Conservation (phyloP, 1,139 yeast genomes). For the Arxiozyma bovina region DNA sequence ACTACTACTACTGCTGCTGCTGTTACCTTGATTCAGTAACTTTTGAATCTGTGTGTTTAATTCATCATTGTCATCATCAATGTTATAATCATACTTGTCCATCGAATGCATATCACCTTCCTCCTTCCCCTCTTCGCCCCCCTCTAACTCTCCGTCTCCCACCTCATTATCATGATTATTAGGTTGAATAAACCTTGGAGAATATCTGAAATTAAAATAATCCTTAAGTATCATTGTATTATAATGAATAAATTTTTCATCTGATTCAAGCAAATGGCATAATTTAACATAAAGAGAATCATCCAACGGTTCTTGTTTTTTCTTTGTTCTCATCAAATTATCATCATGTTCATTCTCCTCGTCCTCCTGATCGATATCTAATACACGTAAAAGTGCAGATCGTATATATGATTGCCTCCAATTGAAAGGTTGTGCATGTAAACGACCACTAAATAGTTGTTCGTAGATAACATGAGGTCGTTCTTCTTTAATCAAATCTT, state of each 20-base stretch:
- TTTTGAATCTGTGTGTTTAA: constrained; percentile 16
- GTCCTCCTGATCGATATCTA: constrained; percentile 14
- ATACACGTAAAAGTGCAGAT: constrained; percentile 19
- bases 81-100: too few species aligned
- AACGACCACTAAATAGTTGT: constrained; percentile 22
- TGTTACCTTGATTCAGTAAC: constrained; percentile 7
- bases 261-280: constrained; percentile 6
- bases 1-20: too few species aligned
- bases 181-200: constrained; percentile 12
- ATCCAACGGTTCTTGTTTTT: constrained; percentile 10
- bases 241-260: constrained; percentile 6
- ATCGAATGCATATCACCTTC: background rate
- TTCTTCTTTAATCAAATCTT: constrained; percentile 20
- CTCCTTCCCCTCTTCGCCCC: background rate
- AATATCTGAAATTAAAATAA: constrained; percentile 13
- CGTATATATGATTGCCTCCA: constrained; percentile 26
- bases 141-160: background rate
- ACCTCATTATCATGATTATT: background rate
- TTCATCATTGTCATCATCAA: constrained; percentile 11
- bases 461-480: constrained; percentile 26
- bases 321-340: background rate
- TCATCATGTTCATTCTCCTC: background rate
- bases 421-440: constrained; percentile 18
- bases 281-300: constrained; percentile 16
- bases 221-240: constrained; percentile 13